phyloP scores from a whole-genome alignment of 164 flowering plant genomes.

The Magnolia changhungtana region DNA sequence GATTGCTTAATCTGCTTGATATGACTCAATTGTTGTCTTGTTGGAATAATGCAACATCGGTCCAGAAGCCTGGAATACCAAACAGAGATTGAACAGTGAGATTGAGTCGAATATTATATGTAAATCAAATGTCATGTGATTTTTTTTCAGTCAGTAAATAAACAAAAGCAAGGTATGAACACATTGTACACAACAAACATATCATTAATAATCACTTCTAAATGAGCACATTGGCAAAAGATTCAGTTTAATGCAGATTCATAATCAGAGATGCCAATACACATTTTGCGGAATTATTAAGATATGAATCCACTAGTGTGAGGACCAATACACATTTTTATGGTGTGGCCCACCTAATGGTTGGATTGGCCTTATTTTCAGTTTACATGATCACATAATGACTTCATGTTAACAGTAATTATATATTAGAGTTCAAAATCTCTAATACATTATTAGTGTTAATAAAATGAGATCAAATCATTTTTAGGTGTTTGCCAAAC shows the following conservation, averaged over 20 bases:
- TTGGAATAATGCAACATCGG: too few relatives aligned
- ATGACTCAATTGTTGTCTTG: slow-evolving; percentile 6
- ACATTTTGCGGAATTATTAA: neutral
- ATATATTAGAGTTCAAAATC: too few relatives aligned
- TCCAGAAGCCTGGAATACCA: slow-evolving; percentile 14
- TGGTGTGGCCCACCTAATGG: too few relatives aligned
- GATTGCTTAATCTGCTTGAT: slow-evolving; percentile 7
- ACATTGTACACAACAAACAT: neutral
- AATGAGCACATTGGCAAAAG: neutral
- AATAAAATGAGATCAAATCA: too few relatives aligned
- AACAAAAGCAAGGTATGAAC: neutral
- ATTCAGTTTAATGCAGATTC: neutral
- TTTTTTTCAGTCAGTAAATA: neutral
- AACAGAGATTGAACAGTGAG: neutral
- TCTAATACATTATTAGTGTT: too few relatives aligned
- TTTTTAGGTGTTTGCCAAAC: too few relatives aligned
- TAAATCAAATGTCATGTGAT: neutral
- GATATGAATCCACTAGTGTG: neutral
- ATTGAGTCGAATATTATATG: neutral
- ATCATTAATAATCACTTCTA: neutral
- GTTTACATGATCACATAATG: too few relatives aligned
- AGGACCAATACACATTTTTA: neutral
- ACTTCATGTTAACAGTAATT: too few relatives aligned
- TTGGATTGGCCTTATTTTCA: too few relatives aligned
- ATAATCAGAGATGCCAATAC: neutral